These are phyloP conservation scores for Clonostachys rhizophaga DNA, from an alignment of 2,329 filamentous ascomycete species.

Conservation along the genomic window DNA sequence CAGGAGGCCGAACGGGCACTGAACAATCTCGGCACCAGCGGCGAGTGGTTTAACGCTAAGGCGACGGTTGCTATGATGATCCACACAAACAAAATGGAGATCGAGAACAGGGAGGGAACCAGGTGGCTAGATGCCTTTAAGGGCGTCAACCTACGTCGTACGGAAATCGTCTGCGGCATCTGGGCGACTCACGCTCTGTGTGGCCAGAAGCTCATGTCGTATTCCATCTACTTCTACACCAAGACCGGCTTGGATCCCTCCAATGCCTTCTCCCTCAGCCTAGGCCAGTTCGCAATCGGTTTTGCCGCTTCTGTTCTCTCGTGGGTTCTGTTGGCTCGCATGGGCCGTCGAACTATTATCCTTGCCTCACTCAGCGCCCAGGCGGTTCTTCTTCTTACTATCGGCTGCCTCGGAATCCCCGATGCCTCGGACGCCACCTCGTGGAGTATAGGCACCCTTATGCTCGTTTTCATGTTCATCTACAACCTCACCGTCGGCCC, in stretches of 20 bases:
- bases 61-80: too few relatives aligned
- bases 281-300: constrained; percentile 35
- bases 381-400: constrained; percentile 28
- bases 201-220: constrained; percentile 24
- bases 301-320: constrained; percentile 38
- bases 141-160: constrained; percentile 36
- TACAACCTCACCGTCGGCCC: constrained; percentile 43
- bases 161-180: constrained; percentile 27
- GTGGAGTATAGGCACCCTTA: constrained; percentile 36
- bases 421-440: constrained; percentile 28
- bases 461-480: constrained; percentile 34
- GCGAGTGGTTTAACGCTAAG: too few relatives aligned
- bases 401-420: constrained; percentile 35
- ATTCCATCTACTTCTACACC: constrained; percentile 35
- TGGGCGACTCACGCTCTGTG: constrained; percentile 28
- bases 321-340: constrained; percentile 35
- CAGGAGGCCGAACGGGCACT: too few relatives aligned
- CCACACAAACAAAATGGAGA: too few relatives aligned
- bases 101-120: background rate
- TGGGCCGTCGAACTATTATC: constrained; percentile 39
- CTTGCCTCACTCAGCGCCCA: constrained; percentile 43
- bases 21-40: too few relatives aligned
- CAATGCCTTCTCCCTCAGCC: constrained; percentile 28
- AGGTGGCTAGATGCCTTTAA: constrained; percentile 36
- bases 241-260: constrained; percentile 28